Base-by-base conservation (phyloP, 345 rosid genomes). In the Rhizophora mangle region DNA sequence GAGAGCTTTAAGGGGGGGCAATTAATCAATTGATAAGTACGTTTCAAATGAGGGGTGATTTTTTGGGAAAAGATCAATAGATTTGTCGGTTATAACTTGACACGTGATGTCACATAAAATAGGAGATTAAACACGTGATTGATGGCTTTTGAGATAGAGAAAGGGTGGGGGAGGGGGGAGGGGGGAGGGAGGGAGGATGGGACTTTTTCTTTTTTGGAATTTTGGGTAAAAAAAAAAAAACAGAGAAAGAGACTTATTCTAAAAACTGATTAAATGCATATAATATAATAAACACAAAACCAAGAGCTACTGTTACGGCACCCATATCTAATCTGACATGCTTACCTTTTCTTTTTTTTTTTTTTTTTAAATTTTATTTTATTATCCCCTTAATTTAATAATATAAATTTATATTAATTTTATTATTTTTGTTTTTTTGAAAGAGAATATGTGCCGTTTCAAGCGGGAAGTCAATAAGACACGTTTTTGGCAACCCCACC, bases 381-480 rank as follows among this genome's bases (percentile, higher is more conserved):
- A 55, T 13, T 24, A 55, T 55, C 59, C 59, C 27, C 59, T 22
- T 29, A 43, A 43, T 43, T 43, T 43, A 43, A 15, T 43, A 43
- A 43, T 43, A 13, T 43, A 6, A 13, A 43, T 43, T 43, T 13
- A 43, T 43, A 43, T 43, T 43, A 1, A 43, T 4, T 31, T 31
- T 29, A 29, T 29, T 29, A 1, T 29, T 29, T 8, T 34, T 34
- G 2, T 11, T 39, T 2, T 39, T 8, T 9, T 9, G 0, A 43
- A 13, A 43, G 6, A 24, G 31, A 56, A 62, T 63, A 37, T 73
- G 65, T 64, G 81, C 74, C 77, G 81, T 78, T 69, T 73, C 74
- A 69, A 64, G 9, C 65, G 72, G 68, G 64, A 62, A 62, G 68
- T 72, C 77, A 55, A 73, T 52, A 2, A 15, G 70, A 64, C 76